Evolutionary conservation across 106 monocot species (phyloP).

Genomic region (Posidonia australis): DNA sequence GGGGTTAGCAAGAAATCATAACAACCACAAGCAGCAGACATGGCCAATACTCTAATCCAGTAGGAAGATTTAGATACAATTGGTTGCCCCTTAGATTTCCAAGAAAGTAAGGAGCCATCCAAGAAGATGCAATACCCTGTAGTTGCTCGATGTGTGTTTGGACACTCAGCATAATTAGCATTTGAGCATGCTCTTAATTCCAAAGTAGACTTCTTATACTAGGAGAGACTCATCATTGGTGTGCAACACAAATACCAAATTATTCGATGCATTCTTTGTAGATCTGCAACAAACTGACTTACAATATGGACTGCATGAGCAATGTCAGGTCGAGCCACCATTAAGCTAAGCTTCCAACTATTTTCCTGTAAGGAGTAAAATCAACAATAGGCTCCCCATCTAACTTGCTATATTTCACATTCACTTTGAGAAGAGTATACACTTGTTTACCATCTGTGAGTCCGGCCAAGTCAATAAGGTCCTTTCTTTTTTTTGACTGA

Average conservation of each 20-base stretch:
- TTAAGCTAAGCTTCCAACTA: conserved; percentile 17
- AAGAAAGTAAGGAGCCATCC: background rate
- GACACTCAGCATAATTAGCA: background rate
- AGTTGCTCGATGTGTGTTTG: background rate
- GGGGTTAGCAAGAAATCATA: background rate
- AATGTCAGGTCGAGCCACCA: conserved; percentile 17
- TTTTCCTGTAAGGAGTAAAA: background rate
- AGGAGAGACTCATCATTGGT: conserved; percentile 1
- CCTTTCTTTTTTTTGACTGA: conserved; percentile 21
- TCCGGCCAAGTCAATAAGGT: background rate
- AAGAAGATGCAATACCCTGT: conserved; percentile 3
- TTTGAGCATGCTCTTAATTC: conserved; percentile 2
- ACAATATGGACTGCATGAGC: conserved; percentile 15
- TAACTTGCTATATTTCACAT: conserved; percentile 6
- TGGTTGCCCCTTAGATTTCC: conserved; percentile 2
- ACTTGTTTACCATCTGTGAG: conserved; percentile 2
- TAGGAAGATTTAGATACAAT: conserved; percentile 6
- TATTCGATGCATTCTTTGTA: conserved; percentile 1
- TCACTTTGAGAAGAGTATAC: conserved; percentile 9
- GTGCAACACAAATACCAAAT: conserved; percentile 17
- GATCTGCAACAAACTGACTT: conserved; percentile 19
- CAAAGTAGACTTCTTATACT: background rate
- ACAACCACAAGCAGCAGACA: background rate
- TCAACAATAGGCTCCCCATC: no score
- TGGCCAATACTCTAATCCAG: conserved; percentile 11